Conservation (phyloP, 2,329 filamentous ascomycete genomes). For the Claviceps sp. region DNA sequence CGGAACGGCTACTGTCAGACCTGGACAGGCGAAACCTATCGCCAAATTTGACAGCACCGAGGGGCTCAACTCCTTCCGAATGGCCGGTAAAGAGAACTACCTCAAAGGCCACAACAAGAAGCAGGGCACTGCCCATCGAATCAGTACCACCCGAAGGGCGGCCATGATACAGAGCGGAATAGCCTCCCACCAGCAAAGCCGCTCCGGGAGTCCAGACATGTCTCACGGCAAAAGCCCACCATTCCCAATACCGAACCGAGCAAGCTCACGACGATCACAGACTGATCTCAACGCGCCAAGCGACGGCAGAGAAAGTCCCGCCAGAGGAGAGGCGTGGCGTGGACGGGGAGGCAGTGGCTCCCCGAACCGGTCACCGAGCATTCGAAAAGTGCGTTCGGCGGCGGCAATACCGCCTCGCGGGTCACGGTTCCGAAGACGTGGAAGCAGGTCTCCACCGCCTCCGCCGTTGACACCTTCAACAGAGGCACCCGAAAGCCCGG, state of each 20-base stretch:
- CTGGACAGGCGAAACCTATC: slow-evolving; percentile 26
- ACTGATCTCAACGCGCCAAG: slow-evolving; percentile 50
- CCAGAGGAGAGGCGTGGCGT: slow-evolving; percentile 43
- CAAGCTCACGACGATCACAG: slow-evolving; percentile 68
- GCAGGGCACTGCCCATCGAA: slow-evolving; percentile 27
- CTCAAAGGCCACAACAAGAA: slow-evolving; percentile 14
- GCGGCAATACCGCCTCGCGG: slow-evolving; percentile 48
- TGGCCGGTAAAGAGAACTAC: slow-evolving; percentile 19
- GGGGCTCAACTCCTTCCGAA: slow-evolving; percentile 30
- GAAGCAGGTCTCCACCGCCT: slow-evolving; percentile 49
- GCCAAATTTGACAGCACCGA: slow-evolving; percentile 27
- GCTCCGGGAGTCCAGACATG: slow-evolving; percentile 52
- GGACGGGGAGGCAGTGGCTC: slow-evolving; percentile 35
- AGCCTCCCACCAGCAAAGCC: slow-evolving; percentile 49
- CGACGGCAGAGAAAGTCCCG: slow-evolving; percentile 69
- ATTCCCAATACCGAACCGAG: slow-evolving; percentile 80
- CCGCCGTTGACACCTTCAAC: slow-evolving; percentile 55
- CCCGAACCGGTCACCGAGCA: slow-evolving; percentile 45
- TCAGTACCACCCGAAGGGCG: slow-evolving; percentile 56
- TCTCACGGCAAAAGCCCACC: slow-evolving; percentile 55
- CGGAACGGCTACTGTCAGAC: slow-evolving; percentile 25
- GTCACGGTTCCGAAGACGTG: slow-evolving; percentile 33
- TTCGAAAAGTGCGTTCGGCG: slow-evolving; percentile 77
- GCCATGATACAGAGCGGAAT: slow-evolving; percentile 72
- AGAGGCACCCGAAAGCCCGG: slow-evolving; percentile 54